phyloP scores from a whole-genome alignment of 2,329 filamentous ascomycete genomes.

The Fusarium sp. region DNA sequence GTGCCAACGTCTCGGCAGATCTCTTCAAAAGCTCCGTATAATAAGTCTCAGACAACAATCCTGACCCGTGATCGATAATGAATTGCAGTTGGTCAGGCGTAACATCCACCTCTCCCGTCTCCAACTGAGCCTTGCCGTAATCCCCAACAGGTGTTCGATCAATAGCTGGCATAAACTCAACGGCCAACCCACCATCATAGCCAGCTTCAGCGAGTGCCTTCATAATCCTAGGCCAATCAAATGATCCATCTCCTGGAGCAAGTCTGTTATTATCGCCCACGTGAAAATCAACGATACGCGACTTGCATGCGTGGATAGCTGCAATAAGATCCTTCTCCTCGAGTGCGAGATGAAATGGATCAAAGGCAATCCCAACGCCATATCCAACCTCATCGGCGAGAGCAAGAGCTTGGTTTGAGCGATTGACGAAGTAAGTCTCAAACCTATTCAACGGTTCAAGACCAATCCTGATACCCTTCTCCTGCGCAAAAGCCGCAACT shows the following conservation, averaged over 20 bases:
- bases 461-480: conserved; percentile 22
- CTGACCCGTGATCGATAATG: conserved; percentile 34
- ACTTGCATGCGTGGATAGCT: conserved; percentile 14
- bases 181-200: conserved; percentile 20
- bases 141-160: conserved; percentile 25
- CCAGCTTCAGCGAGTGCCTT: conserved; percentile 7
- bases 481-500: conserved; percentile 17
- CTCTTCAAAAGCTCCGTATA: conserved; percentile 16
- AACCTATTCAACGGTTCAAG: conserved; percentile 37
- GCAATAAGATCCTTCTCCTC: conserved; percentile 30
- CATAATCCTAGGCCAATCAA: conserved; percentile 32
- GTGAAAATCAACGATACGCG: conserved; percentile 31
- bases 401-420: conserved; percentile 30
- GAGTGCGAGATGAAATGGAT: conserved; percentile 31
- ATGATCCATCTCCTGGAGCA: conserved; percentile 25
- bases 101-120: conserved; percentile 7
- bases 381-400: conserved; percentile 32
- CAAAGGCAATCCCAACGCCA: conserved; percentile 23
- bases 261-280: conserved; percentile 31
- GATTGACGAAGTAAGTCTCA: conserved; percentile 39
- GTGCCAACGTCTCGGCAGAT: conserved; percentile 18
- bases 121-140: conserved; percentile 24
- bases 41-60: conserved; percentile 18
- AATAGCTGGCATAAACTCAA: conserved; percentile 37
- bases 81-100: conserved; percentile 28